These are phyloP conservation scores for Hemileia vastatrix DNA, from an alignment of 1,284 basidiomycete species.

Conservation along the genomic window DNA sequence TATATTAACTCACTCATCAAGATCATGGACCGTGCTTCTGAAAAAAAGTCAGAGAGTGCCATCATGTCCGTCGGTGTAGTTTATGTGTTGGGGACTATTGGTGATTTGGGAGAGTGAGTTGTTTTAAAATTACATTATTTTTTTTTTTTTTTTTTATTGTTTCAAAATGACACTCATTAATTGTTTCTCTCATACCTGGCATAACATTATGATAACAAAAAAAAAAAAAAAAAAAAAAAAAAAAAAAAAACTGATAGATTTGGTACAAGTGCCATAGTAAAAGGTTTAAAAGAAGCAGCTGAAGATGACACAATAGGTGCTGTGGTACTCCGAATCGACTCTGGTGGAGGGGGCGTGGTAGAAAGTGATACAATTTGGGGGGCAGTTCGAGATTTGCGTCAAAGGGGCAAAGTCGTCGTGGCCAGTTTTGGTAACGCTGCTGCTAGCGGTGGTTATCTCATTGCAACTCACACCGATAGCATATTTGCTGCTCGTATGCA, in stretches of 20 bases:
- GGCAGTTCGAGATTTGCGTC: slow-evolving; percentile 43
- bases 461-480: slow-evolving; percentile 38
- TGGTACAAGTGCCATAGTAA: slow-evolving; percentile 43
- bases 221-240: too few species aligned
- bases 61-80: slow-evolving; percentile 46
- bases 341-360: slow-evolving; percentile 47
- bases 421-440: slow-evolving; percentile 47
- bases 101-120: slow-evolving; percentile 22
- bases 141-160: not conserved
- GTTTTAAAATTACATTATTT: slow-evolving; percentile 12
- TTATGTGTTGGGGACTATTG: slow-evolving; percentile 45
- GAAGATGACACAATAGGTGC: slow-evolving; percentile 45
- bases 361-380: slow-evolving; percentile 47
- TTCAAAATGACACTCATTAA: not conserved
- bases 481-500: slow-evolving; percentile 34
- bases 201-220: not conserved
- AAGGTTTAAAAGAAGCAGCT: slow-evolving; percentile 46
- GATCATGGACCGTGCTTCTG: slow-evolving; percentile 33
- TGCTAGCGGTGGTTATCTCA: slow-evolving; percentile 46
- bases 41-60: slow-evolving; percentile 32
- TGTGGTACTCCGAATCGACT: slow-evolving; percentile 47
- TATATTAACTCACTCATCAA: slow-evolving; percentile 28
- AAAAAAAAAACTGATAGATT: slow-evolving; percentile 34
- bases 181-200: not conserved
- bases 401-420: slow-evolving; percentile 45